These are phyloP conservation scores for Priceomyces castillae DNA, from an alignment of 805 yeast genomes.

Conservation along the genomic window DNA sequence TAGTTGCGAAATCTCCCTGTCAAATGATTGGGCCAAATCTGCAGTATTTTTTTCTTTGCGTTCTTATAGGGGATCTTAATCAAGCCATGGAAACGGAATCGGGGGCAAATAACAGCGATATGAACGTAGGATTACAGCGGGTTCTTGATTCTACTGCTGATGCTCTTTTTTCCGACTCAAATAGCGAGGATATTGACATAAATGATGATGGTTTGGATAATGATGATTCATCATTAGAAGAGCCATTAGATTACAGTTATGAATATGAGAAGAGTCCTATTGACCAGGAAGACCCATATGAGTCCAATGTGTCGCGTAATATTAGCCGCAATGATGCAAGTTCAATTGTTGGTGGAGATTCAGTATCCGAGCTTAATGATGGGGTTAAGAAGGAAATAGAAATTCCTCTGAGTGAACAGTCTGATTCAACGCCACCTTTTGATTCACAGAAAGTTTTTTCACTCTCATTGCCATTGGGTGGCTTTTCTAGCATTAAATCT, in stretches of 20 bases:
- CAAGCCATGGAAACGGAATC: too few relatives aligned
- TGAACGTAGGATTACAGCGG: too few relatives aligned
- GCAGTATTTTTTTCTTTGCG: neutral
- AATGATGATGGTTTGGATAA: neutral
- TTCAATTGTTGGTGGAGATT: slow-evolving; percentile 52
- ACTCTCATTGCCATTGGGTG: slow-evolving; percentile 61
- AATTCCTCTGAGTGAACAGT: neutral
- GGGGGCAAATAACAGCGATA: too few relatives aligned
- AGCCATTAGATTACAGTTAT: slow-evolving; percentile 4
- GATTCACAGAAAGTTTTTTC: slow-evolving; percentile 44
- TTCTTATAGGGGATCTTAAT: too few relatives aligned
- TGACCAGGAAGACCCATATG: neutral
- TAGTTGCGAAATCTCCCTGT: neutral
- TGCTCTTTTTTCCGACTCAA: too few relatives aligned
- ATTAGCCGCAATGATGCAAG: slow-evolving; percentile 36
- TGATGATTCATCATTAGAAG: slow-evolving; percentile 1
- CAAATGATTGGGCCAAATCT: neutral
- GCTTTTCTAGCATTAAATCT: slow-evolving; percentile 26
- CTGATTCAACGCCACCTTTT: slow-evolving; percentile 23
- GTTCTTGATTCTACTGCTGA: too few relatives aligned
- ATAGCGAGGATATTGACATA: neutral
- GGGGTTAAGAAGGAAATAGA: slow-evolving; percentile 13
- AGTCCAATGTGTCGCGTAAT: slow-evolving; percentile 6
- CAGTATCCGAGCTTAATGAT: slow-evolving; percentile 17
- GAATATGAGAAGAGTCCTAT: neutral